phyloP scores from a whole-genome alignment of 2,329 filamentous ascomycete species.

The Pyricularia sp. region DNA sequence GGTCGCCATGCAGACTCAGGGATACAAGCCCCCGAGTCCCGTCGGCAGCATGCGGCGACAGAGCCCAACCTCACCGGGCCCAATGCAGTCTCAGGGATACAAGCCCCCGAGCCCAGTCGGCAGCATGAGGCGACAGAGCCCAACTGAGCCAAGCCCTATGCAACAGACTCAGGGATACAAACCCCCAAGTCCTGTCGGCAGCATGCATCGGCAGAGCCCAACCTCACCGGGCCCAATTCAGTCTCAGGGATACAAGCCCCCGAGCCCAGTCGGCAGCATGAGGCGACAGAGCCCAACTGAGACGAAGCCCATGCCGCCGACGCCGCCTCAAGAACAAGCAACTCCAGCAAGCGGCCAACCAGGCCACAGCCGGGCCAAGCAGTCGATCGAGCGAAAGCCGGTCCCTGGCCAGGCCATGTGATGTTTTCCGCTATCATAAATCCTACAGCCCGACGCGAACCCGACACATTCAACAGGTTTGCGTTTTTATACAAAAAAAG shows the following conservation, averaged over 20 bases:
- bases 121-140: not conserved
- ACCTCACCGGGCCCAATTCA: not conserved
- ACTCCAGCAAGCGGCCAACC: not conserved
- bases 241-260: not conserved
- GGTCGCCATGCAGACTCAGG: not conserved
- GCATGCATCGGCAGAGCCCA: not conserved
- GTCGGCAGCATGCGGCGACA: not conserved
- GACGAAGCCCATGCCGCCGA: not conserved
- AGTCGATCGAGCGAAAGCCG: constrained; percentile 42
- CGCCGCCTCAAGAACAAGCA: not conserved
- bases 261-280: not conserved
- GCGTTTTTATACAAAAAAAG: not conserved
- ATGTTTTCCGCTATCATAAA: not conserved
- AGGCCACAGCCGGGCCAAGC: constrained; percentile 13
- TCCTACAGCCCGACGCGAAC: not conserved
- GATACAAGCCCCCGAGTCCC: not conserved
- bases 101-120: not conserved
- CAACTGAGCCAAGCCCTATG: not conserved
- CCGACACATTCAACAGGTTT: not conserved
- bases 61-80: not conserved
- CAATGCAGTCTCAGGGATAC: not conserved
- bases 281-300: not conserved
- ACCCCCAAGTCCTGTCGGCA: not conserved
- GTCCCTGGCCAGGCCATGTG: constrained; percentile 46
- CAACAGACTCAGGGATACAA: not conserved